Percentiles rank a stretch among this genome's conserved stretches.
Evolutionary conservation across 495 filamentous ascomycete species (phyloP).

Genomic region (Terfezia boudieri): DNA sequence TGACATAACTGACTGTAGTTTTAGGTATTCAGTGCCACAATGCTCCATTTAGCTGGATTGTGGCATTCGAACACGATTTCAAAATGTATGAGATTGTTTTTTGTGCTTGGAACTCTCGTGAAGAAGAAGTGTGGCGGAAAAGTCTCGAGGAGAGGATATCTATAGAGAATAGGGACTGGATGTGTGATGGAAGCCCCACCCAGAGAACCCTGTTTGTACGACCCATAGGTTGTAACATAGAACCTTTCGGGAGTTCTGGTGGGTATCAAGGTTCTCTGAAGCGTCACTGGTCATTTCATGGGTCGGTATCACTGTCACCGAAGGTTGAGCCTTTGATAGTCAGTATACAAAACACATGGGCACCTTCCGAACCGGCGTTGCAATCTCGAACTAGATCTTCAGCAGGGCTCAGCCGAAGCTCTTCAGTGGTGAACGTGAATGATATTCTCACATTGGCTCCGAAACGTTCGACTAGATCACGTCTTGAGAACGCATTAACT

Average conservation of each 20-base stretch:
- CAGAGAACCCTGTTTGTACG: slow-evolving; percentile 24
- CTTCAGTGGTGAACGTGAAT: slow-evolving; percentile 44
- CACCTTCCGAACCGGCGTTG: slow-evolving; percentile 30
- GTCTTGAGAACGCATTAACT: slow-evolving; percentile 47
- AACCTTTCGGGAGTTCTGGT: slow-evolving; percentile 49
- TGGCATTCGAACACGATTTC: slow-evolving; percentile 59
- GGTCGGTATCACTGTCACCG: slow-evolving; percentile 42
- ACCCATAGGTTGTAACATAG: slow-evolving; percentile 43
- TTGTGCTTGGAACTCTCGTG: slow-evolving; percentile 63
- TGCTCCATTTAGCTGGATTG: slow-evolving; percentile 75
- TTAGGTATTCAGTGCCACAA: slow-evolving; percentile 68
- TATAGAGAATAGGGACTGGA: slow-evolving; percentile 21
- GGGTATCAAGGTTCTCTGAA: slow-evolving; percentile 48
- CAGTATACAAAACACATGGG: slow-evolving; percentile 75
- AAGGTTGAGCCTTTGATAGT: slow-evolving; percentile 44
- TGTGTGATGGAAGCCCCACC: slow-evolving; percentile 24
- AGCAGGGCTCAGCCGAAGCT: slow-evolving; percentile 38
- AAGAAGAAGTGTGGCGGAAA: slow-evolving; percentile 56
- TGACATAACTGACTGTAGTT: background rate
- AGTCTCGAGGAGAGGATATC: slow-evolving; percentile 25
- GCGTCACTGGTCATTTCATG: slow-evolving; percentile 60
- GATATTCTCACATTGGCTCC: slow-evolving; percentile 43
- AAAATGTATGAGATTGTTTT: slow-evolving; percentile 67
- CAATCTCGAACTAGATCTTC: slow-evolving; percentile 19
- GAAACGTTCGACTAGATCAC: slow-evolving; percentile 48